These are phyloP conservation scores for Chamaecrista fasciculata DNA, from an alignment of 306 rosid genomes.

Conservation along the genomic window DNA sequence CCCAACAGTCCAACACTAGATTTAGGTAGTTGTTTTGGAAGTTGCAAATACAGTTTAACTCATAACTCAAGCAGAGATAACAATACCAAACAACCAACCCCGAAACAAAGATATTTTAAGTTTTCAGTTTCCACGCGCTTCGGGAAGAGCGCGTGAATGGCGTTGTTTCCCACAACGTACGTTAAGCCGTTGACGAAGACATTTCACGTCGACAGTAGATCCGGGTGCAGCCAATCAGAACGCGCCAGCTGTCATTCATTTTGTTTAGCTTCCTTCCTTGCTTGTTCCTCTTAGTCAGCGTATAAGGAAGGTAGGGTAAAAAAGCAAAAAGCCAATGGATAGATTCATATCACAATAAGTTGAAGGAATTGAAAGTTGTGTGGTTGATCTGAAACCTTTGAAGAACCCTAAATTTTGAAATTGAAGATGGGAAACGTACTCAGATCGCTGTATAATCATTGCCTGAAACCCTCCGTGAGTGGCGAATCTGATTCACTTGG, in stretches of 20 bases:
- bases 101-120: neutral
- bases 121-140: neutral
- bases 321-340: no score
- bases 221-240: neutral
- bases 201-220: neutral
- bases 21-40: neutral
- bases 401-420: no score
- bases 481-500: slow-evolving; percentile 48
- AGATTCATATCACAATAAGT: no score
- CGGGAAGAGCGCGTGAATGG: neutral
- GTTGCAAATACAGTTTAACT: neutral
- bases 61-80: neutral
- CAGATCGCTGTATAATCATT: neutral
- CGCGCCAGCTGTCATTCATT: neutral
- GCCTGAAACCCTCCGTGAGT: slow-evolving; percentile 31
- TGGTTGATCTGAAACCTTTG: no score
- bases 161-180: neutral
- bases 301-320: no score
- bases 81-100: neutral
- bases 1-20: no score
- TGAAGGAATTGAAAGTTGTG: no score
- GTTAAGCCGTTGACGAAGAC: neutral
- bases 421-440: slow-evolving; percentile 10
- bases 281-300: neutral
- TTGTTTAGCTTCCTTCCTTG: no score